Evolutionary conservation across 208 protist species (phyloP), one percentile per base, ranked within the genome.

Genomic region (Wallacemonas sp.): DNA sequence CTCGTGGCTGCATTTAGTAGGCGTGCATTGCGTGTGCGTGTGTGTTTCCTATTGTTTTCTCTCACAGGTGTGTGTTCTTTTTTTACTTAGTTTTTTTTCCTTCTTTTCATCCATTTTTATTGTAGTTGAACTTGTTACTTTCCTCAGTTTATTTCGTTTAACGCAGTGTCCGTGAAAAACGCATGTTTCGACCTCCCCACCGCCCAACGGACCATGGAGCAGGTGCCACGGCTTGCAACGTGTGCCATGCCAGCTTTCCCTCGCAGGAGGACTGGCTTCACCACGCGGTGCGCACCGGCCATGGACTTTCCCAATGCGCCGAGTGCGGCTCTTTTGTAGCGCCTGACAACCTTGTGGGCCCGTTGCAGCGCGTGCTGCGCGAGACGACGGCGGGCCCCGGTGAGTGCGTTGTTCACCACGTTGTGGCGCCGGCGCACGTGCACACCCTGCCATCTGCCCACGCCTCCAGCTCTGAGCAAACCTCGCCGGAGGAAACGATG

Each of bases 261-360:
- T 78, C 65, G 7, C 46, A n/a, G 10, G 82, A 79, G 38, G 50
- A 80, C 26, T 72, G 80, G 65, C 57, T 61, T 25, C 59, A 64
- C 0, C 80, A 86, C 70, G 72, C 77, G 18, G 62, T 72, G 39
- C 45, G 29, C 22, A 86, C 76, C 16, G 36, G 65, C 2, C 80
- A 86, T 45, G 62, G 73, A 18, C 39, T 80, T 2, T 33, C 48
- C 4, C 73, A 66, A 52, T 86, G 80, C 25, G 68, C 76, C 0
- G 36, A 67, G n/a, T 86, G 79, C 49, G 67, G 72, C 49, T 61
- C 61, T 3, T 65, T 82, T 49, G 76, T 86, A 1, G 70, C 67
- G 1, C 67, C 73, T 8, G 76, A 67, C 10, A 77, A 82, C 52
- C 29, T 74, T 28, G 46, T 81, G 12, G 76, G 74, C 11, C 8